phyloP scores from a whole-genome alignment of 345 rosid species.

The Pelargonium nanum region DNA sequence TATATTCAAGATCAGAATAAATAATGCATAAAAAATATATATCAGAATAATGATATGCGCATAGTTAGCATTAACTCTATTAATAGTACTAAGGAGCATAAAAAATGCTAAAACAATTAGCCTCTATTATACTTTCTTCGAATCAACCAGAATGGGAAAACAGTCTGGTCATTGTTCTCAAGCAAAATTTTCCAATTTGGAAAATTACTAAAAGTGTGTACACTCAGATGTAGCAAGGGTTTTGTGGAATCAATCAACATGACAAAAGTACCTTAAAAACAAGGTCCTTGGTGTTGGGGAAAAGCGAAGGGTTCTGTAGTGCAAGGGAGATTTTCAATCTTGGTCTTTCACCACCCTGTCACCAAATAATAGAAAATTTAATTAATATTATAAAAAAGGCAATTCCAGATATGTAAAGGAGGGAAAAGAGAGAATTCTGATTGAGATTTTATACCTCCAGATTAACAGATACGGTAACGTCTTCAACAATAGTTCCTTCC shows the following conservation, averaged over 20 bases:
- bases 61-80: too few relatives aligned
- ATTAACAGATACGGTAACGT: constrained; percentile 34
- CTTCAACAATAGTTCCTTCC: constrained; percentile 30
- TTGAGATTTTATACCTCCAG: constrained; percentile 40
- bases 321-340: constrained; percentile 36
- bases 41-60: too few relatives aligned
- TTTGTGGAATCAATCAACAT: neutral
- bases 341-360: constrained; percentile 65
- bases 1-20: too few relatives aligned
- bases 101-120: neutral
- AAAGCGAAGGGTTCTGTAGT: constrained; percentile 30
- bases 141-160: neutral
- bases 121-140: neutral
- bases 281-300: constrained; percentile 45
- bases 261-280: constrained; percentile 51
- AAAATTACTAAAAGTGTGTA: neutral
- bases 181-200: neutral
- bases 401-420: neutral
- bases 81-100: too few relatives aligned
- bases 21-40: too few relatives aligned
- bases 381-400: constrained; percentile 8
- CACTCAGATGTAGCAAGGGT: neutral
- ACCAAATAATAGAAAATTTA: constrained; percentile 6
- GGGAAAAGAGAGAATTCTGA: neutral
- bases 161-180: neutral